phyloP scores from a whole-genome alignment of 2,329 filamentous ascomycete genomes.

The Paraphaeosphaeria minitans region DNA sequence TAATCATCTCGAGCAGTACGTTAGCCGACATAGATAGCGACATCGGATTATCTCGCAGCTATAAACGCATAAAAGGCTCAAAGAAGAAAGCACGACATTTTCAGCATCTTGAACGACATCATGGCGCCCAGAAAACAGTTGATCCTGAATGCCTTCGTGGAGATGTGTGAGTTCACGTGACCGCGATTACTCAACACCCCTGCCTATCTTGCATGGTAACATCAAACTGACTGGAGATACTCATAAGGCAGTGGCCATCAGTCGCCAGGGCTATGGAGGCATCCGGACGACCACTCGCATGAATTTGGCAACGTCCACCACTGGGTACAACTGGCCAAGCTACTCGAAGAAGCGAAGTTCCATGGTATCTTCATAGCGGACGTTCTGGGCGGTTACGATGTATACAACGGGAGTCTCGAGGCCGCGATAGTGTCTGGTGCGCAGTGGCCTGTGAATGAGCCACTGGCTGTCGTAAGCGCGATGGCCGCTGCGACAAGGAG shows the following conservation, averaged over 20 bases:
- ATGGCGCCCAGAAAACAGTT: constrained; percentile 41
- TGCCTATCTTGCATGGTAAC: neutral
- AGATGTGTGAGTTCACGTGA: constrained; percentile 45
- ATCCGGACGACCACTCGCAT: constrained; percentile 67
- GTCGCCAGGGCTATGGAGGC: constrained; percentile 65
- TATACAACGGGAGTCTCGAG: constrained; percentile 68
- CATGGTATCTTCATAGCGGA: constrained; percentile 51
- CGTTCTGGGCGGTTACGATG: constrained; percentile 66
- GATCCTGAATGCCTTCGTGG: constrained; percentile 52
- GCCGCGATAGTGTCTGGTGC: constrained; percentile 66
- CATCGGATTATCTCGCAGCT: constrained; percentile 22
- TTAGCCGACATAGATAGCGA: constrained; percentile 21
- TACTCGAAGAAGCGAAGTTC: constrained; percentile 47
- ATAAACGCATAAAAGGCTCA: constrained; percentile 16
- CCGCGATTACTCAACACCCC: constrained; percentile 12
- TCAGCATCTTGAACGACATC: constrained; percentile 19
- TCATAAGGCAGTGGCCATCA: constrained; percentile 37
- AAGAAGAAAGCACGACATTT: constrained; percentile 25
- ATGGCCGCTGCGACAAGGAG: constrained; percentile 71
- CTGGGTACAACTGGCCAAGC: constrained; percentile 46
- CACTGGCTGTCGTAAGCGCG: constrained; percentile 65
- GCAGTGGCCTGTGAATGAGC: constrained; percentile 75
- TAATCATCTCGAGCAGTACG: constrained; percentile 18
- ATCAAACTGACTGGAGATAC: neutral
- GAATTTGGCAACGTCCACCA: constrained; percentile 54